These are phyloP conservation scores for Hyaloscypha hepaticicola DNA, from an alignment of 495 filamentous ascomycete genomes.

Conservation along the genomic window DNA sequence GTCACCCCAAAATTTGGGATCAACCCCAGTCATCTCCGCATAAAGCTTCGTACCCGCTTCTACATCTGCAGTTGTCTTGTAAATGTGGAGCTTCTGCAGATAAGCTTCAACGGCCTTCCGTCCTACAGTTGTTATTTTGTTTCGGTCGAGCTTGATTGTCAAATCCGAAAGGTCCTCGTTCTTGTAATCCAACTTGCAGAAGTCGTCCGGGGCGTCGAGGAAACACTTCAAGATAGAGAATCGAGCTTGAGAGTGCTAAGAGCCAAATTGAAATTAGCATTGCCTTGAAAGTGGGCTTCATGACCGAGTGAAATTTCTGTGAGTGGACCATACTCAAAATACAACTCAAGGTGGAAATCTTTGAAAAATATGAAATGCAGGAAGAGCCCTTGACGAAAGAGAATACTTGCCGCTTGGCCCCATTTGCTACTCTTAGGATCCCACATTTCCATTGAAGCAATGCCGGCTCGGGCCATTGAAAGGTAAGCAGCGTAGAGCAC, in stretches of 20 bases:
- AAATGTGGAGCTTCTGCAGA: slow-evolving; percentile 87
- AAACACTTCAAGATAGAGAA: slow-evolving; percentile 88
- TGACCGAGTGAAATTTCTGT: too few species aligned
- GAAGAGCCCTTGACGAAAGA: neutral
- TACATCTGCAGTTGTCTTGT: slow-evolving; percentile 87
- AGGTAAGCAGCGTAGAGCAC: slow-evolving; percentile 85
- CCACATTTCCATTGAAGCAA: slow-evolving; percentile 84
- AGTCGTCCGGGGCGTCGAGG: slow-evolving; percentile 77
- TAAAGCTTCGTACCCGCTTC: slow-evolving; percentile 74
- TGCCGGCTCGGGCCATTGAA: slow-evolving; percentile 86
- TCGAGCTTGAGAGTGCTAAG: slow-evolving; percentile 91
- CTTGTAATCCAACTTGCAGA: slow-evolving; percentile 74
- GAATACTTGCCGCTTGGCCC: neutral
- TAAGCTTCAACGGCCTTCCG: slow-evolving; percentile 81
- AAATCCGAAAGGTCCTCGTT: slow-evolving; percentile 79
- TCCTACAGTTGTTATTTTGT: slow-evolving; percentile 69
- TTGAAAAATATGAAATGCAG: neutral
- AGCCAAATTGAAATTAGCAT: neutral
- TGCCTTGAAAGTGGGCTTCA: neutral
- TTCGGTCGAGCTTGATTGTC: slow-evolving; percentile 74
- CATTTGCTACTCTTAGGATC: slow-evolving; percentile 62
- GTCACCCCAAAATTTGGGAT: slow-evolving; percentile 73
- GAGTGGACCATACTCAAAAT: too few species aligned
- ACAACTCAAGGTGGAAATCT: neutral
- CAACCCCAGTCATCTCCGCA: slow-evolving; percentile 76